Conservation (phyloP, 2,329 filamentous ascomycete species). For the Plenodomus lindquistii region DNA sequence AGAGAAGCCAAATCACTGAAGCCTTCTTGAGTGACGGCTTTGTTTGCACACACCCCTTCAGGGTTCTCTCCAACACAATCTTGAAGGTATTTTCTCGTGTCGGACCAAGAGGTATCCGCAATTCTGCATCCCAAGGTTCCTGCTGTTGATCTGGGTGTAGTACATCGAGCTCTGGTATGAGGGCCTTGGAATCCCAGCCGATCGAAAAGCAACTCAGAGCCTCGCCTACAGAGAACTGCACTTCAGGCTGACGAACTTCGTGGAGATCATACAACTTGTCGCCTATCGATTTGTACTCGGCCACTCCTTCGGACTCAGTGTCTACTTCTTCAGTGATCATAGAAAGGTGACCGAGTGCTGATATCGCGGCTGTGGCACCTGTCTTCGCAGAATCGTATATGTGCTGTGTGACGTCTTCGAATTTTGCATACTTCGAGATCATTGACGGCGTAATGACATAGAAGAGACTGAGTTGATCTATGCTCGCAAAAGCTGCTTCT, state of each 20-base stretch:
- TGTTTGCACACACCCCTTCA: constrained; percentile 77
- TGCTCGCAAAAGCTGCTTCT: constrained; percentile 59
- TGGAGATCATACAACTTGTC: constrained; percentile 74
- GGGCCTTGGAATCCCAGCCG: constrained; percentile 81
- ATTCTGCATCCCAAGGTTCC: constrained; percentile 34
- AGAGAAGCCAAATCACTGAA: constrained; percentile 93
- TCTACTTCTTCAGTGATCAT: constrained; percentile 58
- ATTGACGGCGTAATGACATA: constrained; percentile 54
- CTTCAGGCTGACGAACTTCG: constrained; percentile 81
- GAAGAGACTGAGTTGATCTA: constrained; percentile 66
- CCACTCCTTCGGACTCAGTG: constrained; percentile 35
- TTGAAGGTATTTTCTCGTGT: constrained; percentile 50
- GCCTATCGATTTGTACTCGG: constrained; percentile 60
- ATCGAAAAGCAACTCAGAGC: constrained; percentile 77
- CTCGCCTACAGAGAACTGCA: constrained; percentile 89
- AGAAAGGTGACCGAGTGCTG: constrained; percentile 77
- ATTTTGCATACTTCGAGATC: constrained; percentile 40
- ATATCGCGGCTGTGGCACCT: constrained; percentile 79
- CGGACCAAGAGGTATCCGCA: constrained; percentile 37
- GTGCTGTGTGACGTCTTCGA: constrained; percentile 61
- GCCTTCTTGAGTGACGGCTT: constrained; percentile 91
- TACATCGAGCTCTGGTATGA: constrained; percentile 76
- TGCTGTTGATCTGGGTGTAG: constrained; percentile 54
- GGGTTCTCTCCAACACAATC: constrained; percentile 69
- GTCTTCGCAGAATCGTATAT: constrained; percentile 73